Conservation (phyloP, 73 alveolate species). For the Diophrys appendiculata region DNA sequence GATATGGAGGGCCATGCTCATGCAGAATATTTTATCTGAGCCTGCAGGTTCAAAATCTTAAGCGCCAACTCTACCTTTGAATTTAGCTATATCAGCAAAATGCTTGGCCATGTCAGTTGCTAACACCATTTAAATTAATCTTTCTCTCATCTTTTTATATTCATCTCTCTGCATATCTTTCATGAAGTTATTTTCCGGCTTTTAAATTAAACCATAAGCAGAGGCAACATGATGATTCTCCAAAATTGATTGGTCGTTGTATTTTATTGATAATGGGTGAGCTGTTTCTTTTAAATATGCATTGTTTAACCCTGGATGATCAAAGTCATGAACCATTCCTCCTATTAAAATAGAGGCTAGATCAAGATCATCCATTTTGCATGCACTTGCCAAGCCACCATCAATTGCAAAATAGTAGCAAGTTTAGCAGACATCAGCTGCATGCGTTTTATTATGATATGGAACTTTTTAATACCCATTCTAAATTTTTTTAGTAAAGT, state of each 20-base stretch:
- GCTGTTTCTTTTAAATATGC: conserved; percentile 15
- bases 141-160: conserved; percentile 21
- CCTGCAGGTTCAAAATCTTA: conserved; percentile 30
- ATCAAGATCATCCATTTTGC: conserved; percentile 16
- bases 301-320: conserved; percentile 31
- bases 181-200: conserved; percentile 65
- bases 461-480: conserved; percentile 46
- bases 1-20: conserved; percentile 29
- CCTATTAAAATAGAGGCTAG: conserved; percentile 23
- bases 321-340: conserved; percentile 21
- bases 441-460: conserved; percentile 56
- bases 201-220: conserved; percentile 56
- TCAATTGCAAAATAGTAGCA: conserved; percentile 10
- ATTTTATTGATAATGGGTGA: conserved; percentile 8
- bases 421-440: conserved; percentile 52
- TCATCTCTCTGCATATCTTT: conserved; percentile 54
- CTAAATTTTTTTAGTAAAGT: conserved; percentile 6
- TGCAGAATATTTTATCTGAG: conserved; percentile 13
- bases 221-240: conserved; percentile 85
- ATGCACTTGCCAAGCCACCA: conserved; percentile 15
- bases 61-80: conserved; percentile 11
- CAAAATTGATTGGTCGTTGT: conserved; percentile 64
- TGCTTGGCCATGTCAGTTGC: conserved; percentile 55
- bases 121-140: conserved; percentile 28
- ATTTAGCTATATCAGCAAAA: conserved; percentile 30